Conservation (phyloP, 1,284 basidiomycete genomes). For the Pseudozyma tsukubaensis region DNA sequence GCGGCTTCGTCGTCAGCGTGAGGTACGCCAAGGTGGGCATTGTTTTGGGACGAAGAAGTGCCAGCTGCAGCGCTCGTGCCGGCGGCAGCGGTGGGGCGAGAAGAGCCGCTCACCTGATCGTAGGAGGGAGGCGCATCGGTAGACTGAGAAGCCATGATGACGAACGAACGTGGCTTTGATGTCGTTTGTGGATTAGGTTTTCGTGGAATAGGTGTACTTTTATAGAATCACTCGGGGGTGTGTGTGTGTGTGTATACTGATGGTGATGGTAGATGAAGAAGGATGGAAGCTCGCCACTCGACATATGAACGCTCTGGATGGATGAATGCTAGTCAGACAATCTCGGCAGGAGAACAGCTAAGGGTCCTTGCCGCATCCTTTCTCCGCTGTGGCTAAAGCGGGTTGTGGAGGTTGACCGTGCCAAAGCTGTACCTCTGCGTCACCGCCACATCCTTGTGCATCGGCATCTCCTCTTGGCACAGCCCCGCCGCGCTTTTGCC, state of each 20-base stretch:
- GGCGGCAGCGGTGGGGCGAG: slow-evolving; percentile 5
- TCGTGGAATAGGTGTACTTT: too few species aligned
- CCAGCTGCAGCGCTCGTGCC: slow-evolving; percentile 7
- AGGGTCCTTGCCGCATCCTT: too few species aligned
- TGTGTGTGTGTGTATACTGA: too few species aligned
- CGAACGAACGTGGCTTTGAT: too few species aligned
- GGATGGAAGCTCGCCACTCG: neutral
- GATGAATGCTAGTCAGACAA: too few species aligned
- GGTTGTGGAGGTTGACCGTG: too few species aligned
- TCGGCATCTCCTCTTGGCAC: neutral
- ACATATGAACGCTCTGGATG: too few species aligned
- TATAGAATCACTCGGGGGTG: neutral
- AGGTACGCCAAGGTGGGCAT: slow-evolving; percentile 19
- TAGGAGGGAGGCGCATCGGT: slow-evolving; percentile 43
- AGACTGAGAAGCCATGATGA: slow-evolving; percentile 22
- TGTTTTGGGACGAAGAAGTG: slow-evolving; percentile 4
- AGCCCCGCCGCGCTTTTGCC: neutral
- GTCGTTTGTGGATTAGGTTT: neutral
- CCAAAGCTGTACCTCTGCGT: slow-evolving; percentile 6
- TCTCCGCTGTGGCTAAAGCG: too few species aligned
- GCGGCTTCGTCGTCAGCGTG: slow-evolving; percentile 7
- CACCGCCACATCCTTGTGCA: slow-evolving; percentile 4
- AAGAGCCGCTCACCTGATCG: slow-evolving; percentile 35
- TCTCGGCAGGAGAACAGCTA: too few species aligned
- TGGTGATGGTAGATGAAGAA: neutral